Conservation (phyloP, 768 basidiomycete genomes). For the Amanita inopinata region DNA sequence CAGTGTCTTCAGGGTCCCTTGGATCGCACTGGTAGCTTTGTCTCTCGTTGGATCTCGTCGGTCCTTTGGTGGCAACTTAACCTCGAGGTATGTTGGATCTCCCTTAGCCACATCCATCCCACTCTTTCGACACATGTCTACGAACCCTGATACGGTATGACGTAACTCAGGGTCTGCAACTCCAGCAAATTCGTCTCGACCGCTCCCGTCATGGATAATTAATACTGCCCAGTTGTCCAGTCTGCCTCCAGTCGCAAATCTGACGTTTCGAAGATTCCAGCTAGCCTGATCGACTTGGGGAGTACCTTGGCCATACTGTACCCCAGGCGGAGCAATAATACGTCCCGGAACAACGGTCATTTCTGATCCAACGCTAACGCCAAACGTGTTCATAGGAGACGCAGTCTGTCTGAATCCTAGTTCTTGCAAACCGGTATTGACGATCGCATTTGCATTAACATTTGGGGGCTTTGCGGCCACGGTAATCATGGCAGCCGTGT, state of each 20-base stretch:
- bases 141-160: slow-evolving; percentile 40
- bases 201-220: slow-evolving; percentile 49
- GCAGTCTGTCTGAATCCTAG: slow-evolving; percentile 45
- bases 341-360: slow-evolving; percentile 71
- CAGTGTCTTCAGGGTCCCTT: slow-evolving; percentile 28
- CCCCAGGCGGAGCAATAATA: slow-evolving; percentile 48
- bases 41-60: slow-evolving; percentile 46
- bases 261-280: slow-evolving; percentile 67
- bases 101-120: slow-evolving; percentile 45
- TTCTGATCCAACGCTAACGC: slow-evolving; percentile 41
- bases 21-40: slow-evolving; percentile 37
- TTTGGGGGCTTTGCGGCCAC: slow-evolving; percentile 62
- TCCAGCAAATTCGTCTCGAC: slow-evolving; percentile 49
- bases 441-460: slow-evolving; percentile 55
- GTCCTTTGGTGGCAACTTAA: slow-evolving; percentile 39
- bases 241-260: slow-evolving; percentile 47
- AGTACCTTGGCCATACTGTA: slow-evolving; percentile 46
- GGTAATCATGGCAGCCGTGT: slow-evolving; percentile 67
- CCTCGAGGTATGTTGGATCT: slow-evolving; percentile 29
- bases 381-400: slow-evolving; percentile 44
- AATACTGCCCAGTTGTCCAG: slow-evolving; percentile 62
- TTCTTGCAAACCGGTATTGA: slow-evolving; percentile 46
- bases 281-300: slow-evolving; percentile 48
- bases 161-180: slow-evolving; percentile 44
- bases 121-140: slow-evolving; percentile 47